Conservation (phyloP, 2,329 filamentous ascomycete genomes). For the Zalaria obscura region DNA sequence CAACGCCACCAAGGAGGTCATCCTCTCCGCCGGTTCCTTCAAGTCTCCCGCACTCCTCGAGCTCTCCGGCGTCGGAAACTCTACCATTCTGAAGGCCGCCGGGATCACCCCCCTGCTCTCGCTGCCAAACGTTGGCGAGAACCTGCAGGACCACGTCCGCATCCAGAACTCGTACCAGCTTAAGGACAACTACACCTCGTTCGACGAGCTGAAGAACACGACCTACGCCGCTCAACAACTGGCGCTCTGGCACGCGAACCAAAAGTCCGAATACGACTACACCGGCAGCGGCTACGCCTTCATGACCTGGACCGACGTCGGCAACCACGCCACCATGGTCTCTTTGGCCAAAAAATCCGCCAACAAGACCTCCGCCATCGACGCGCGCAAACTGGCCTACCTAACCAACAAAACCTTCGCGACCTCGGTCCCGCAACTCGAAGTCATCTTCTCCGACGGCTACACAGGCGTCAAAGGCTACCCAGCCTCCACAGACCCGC, state of each 20-base stretch:
- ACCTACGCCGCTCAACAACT: constrained; percentile 25
- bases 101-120: constrained; percentile 23
- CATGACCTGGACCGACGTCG: constrained; percentile 26
- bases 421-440: constrained; percentile 24
- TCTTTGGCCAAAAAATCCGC: constrained; percentile 20
- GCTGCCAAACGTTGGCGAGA: constrained; percentile 31
- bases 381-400: constrained; percentile 26
- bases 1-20: constrained; percentile 22
- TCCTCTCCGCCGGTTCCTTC: constrained; percentile 43
- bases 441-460: constrained; percentile 31
- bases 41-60: constrained; percentile 45
- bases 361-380: constrained; percentile 16
- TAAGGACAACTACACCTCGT: constrained; percentile 17
- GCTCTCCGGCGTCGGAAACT: constrained; percentile 41
- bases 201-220: constrained; percentile 18
- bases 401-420: constrained; percentile 17
- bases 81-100: constrained; percentile 21
- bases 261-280: constrained; percentile 25
- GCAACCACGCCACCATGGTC: constrained; percentile 16
- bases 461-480: constrained; percentile 28
- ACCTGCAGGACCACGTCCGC: constrained; percentile 32
- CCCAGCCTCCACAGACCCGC: constrained; percentile 14
- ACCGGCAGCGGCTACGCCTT: constrained; percentile 26
- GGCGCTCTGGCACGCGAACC: constrained; percentile 18
- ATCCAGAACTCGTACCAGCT: constrained; percentile 16